These are phyloP conservation scores for Cyclotella distinguenda DNA, from an alignment of 108 stramenopile species.

Conservation along the genomic window DNA sequence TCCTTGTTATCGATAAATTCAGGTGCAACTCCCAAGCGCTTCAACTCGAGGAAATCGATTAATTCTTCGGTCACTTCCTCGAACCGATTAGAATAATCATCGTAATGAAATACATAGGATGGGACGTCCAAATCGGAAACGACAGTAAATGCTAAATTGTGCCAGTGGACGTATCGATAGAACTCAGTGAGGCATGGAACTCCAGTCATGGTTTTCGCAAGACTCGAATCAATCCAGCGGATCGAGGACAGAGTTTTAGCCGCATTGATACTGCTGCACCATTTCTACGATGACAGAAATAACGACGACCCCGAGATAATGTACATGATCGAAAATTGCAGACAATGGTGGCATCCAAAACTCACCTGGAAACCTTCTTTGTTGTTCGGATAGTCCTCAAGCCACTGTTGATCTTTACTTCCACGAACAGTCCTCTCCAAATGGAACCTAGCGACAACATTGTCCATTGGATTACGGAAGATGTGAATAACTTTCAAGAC, in stretches of 20 bases:
- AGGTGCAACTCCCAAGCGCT: constrained; percentile 16
- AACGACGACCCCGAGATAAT: neutral
- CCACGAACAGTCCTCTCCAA: constrained; percentile 22
- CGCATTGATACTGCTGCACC: constrained; percentile 45
- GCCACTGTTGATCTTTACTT: constrained; percentile 31
- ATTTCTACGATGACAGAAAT: constrained; percentile 27
- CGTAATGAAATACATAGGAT: constrained; percentile 62
- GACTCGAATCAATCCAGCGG: constrained; percentile 33
- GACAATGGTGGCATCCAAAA: neutral
- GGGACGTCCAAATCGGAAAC: constrained; percentile 50
- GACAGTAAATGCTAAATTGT: constrained; percentile 49
- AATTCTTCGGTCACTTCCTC: constrained; percentile 44
- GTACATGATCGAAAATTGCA: neutral
- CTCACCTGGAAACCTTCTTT: constrained; percentile 29
- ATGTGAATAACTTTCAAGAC: constrained; percentile 43
- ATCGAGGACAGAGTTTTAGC: neutral
- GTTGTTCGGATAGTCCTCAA: constrained; percentile 28
- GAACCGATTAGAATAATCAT: constrained; percentile 59
- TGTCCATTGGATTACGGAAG: constrained; percentile 46
- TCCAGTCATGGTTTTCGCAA: constrained; percentile 15
- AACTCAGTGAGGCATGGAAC: constrained; percentile 48
- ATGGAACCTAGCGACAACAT: constrained; percentile 49
- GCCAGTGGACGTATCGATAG: constrained; percentile 43
- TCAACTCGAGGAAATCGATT: constrained; percentile 60
- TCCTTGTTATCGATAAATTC: constrained; percentile 21